These are phyloP conservation scores for Ceratocystis ficicola DNA, from an alignment of 2,329 filamentous ascomycete genomes.

Conservation along the genomic window DNA sequence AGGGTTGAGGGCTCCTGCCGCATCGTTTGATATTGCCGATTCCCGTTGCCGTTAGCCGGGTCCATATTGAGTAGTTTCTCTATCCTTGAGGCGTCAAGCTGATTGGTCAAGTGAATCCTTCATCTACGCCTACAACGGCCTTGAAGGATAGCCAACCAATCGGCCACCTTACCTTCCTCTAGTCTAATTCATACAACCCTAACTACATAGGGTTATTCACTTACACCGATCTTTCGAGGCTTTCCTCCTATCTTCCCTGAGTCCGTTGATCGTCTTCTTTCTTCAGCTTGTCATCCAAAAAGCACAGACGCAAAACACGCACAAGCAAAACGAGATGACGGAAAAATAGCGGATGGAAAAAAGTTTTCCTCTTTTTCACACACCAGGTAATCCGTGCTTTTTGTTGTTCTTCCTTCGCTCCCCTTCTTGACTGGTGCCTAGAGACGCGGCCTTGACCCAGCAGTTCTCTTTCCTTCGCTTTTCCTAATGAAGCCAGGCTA, in stretches of 20 bases:
- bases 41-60: too few relatives aligned
- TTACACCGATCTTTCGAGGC: not conserved
- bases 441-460: not conserved
- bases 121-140: too few relatives aligned
- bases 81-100: too few relatives aligned
- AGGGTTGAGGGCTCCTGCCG: too few relatives aligned
- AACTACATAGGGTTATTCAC: not conserved
- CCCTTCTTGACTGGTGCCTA: not conserved
- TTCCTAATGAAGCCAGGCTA: too few relatives aligned
- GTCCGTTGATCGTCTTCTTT: not conserved
- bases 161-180: not conserved
- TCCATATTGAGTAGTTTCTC: too few relatives aligned
- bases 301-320: not conserved
- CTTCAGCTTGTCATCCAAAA: slow-evolving; percentile 1
- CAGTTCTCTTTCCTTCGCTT: too few relatives aligned
- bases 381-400: not conserved
- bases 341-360: not conserved
- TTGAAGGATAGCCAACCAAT: not conserved
- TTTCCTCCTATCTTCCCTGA: too few relatives aligned
- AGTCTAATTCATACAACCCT: not conserved
- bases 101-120: too few relatives aligned
- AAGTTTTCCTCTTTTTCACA: not conserved
- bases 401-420: too few relatives aligned
- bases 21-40: too few relatives aligned
- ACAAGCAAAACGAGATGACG: not conserved